Conservation (phyloP, 345 rosid species). For the Salix udensis region DNA sequence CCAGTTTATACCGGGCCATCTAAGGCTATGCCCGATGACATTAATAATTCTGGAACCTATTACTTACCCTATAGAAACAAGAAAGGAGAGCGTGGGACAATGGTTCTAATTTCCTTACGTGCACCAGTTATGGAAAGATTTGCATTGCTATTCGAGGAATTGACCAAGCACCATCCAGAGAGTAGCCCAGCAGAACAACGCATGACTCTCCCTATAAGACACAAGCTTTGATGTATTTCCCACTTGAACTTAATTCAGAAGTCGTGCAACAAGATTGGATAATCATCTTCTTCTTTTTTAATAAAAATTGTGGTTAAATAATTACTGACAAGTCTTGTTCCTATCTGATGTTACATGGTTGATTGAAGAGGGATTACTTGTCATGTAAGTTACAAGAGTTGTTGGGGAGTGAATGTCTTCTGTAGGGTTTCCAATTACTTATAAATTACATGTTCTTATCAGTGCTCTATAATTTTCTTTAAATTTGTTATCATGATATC, state of each 20-base stretch:
- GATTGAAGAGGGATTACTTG: too few relatives aligned
- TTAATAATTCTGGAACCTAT: background rate
- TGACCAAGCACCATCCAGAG: too few relatives aligned
- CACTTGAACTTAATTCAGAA: too few relatives aligned
- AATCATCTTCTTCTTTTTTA: too few relatives aligned
- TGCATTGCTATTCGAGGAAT: background rate
- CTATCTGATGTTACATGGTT: too few relatives aligned
- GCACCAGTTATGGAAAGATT: conserved; percentile 15
- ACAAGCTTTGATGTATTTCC: too few relatives aligned
- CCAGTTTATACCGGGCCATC: conserved; percentile 15
- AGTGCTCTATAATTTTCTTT: background rate
- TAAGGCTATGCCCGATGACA: background rate
- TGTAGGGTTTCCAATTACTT: background rate
- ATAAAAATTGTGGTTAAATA: too few relatives aligned
- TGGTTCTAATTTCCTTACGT: conserved; percentile 19
- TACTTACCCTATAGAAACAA: background rate
- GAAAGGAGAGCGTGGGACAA: conserved; percentile 16
- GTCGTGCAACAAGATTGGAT: too few relatives aligned
- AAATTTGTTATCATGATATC: background rate
- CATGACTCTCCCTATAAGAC: too few relatives aligned
- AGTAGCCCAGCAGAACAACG: too few relatives aligned
- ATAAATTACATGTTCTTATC: background rate
- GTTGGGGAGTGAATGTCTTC: background rate
- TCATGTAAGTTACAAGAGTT: too few relatives aligned
- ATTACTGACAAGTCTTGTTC: too few relatives aligned